Conservation (phyloP, 2,329 filamentous ascomycete genomes). For the Graphium sp. region DNA sequence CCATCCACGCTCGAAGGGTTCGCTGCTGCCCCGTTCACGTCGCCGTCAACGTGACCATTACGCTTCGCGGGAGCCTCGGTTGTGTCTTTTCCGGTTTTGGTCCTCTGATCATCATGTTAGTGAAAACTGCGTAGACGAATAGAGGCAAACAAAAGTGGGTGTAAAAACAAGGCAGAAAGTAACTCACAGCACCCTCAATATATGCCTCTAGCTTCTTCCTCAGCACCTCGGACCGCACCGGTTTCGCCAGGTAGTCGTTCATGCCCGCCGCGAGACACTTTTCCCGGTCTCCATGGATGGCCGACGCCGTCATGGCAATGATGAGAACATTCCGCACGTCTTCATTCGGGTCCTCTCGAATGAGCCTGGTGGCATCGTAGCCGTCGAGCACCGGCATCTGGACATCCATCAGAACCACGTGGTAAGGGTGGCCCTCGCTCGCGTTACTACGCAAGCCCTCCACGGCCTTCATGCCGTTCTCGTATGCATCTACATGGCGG, state of each 20-base stretch:
- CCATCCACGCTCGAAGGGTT: no score
- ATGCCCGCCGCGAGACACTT: conserved; percentile 93
- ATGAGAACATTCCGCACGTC: conserved; percentile 72
- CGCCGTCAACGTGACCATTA: no score
- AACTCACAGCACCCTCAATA: conserved; percentile 19
- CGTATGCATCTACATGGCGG: conserved; percentile 65
- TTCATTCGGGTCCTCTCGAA: conserved; percentile 61
- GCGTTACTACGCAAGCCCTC: conserved; percentile 66
- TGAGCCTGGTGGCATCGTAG: conserved; percentile 74
- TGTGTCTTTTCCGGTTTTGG: no score
- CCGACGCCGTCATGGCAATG: conserved; percentile 92
- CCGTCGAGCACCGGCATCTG: conserved; percentile 92
- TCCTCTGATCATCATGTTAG: no score
- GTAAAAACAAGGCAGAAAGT: conserved; percentile 1
- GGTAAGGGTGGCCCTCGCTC: conserved; percentile 59
- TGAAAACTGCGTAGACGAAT: no score
- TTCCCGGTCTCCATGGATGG: conserved; percentile 85
- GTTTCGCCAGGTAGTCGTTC: conserved; percentile 95
- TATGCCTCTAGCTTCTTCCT: conserved; percentile 62
- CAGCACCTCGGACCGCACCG: conserved; percentile 74
- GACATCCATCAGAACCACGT: conserved; percentile 88
- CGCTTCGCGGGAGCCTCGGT: no score
- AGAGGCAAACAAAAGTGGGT: not conserved
- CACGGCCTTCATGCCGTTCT: conserved; percentile 76
- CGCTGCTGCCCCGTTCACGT: no score